Evolutionary conservation across 2,329 filamentous ascomycete genomes (phyloP), one percentile per base, ranked within the genome.

Genomic region (Corynespora cassiicola): DNA sequence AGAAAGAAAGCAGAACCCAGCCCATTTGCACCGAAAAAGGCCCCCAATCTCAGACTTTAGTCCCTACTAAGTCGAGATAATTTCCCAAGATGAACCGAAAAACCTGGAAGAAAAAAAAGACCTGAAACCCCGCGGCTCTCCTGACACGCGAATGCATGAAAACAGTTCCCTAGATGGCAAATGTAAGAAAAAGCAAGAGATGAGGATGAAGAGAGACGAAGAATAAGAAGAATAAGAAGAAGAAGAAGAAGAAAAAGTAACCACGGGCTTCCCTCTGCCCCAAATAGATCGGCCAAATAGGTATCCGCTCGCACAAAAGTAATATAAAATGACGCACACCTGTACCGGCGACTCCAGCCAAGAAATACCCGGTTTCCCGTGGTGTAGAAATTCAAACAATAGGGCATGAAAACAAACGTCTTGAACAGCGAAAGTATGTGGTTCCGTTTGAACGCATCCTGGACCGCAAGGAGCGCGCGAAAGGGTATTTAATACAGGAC

Each of bases 401-500:
- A 45, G 48, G 42, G 49, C 56, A 45, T 56, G 43, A 56, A 39
- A 51, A 42, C 45, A 36, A 54, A 48, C 50, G 41, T 47, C 46
- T 52, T 56, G 42, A 50, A 52, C 50, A 56, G 47, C 42, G 50
- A 63, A 61, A 42, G 51, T 50, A 46, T 35, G 29, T 37, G 33
- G 42, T 51, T 42, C 48, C 36, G 41, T 52, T 22, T 41, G 44
- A 39, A 24, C 17, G 24, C 16, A 33, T 50, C 49, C 36, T 38
- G 45, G 45, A 50, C 27, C 42, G 46, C 32, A 38, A 42, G 42
- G 33, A 38, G 21, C 43, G 14, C 17, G n/a, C 19, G 8, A 42
- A 50, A 47, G 34, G 37, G 42, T 62, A 65, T 39, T 54, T 66
- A 61, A 68, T 68, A 68, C 65, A 68, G 24, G 21, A 25, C 38